phyloP scores from a whole-genome alignment of 768 basidiomycete genomes.

The Rhodocollybia butyracea region DNA sequence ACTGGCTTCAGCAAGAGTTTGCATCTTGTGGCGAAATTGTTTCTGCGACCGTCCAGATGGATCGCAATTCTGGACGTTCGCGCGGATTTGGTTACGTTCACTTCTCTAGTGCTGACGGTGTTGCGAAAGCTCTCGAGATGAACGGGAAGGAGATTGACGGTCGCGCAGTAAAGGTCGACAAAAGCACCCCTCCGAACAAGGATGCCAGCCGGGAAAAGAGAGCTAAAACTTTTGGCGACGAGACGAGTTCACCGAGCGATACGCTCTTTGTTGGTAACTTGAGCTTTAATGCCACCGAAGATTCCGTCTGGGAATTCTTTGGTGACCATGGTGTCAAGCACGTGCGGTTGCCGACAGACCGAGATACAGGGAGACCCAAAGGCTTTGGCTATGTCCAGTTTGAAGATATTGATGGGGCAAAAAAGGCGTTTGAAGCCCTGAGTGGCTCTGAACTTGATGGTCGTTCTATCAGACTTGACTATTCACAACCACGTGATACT shows the following conservation, averaged over 20 bases:
- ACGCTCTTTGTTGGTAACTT: slow-evolving; percentile 92
- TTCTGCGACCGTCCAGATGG: slow-evolving; percentile 85
- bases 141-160: slow-evolving; percentile 92
- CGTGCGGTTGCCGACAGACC: slow-evolving; percentile 89
- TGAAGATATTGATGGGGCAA: slow-evolving; percentile 72
- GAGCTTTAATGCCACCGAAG: slow-evolving; percentile 76
- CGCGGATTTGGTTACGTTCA: slow-evolving; percentile 85
- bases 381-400: slow-evolving; percentile 98
- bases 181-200: slow-evolving; percentile 62
- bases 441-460: slow-evolving; percentile 79
- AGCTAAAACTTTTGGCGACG: slow-evolving; percentile 69
- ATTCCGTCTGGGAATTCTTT: slow-evolving; percentile 87
- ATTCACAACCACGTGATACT: slow-evolving; percentile 74
- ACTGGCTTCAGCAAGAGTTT: slow-evolving; percentile 91
- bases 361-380: slow-evolving; percentile 86
- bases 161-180: slow-evolving; percentile 83
- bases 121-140: slow-evolving; percentile 77
- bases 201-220: slow-evolving; percentile 59
- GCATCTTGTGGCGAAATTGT: slow-evolving; percentile 84
- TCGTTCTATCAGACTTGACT: slow-evolving; percentile 79
- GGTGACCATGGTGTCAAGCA: slow-evolving; percentile 85
- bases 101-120: slow-evolving; percentile 66
- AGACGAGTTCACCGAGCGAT: slow-evolving; percentile 56
- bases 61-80: slow-evolving; percentile 77
- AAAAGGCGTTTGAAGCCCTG: slow-evolving; percentile 70